Evolutionary conservation across 257 asterid genomes (phyloP), one percentile per base, ranked within the genome.

Genomic region (Przewalskia tangutica): DNA sequence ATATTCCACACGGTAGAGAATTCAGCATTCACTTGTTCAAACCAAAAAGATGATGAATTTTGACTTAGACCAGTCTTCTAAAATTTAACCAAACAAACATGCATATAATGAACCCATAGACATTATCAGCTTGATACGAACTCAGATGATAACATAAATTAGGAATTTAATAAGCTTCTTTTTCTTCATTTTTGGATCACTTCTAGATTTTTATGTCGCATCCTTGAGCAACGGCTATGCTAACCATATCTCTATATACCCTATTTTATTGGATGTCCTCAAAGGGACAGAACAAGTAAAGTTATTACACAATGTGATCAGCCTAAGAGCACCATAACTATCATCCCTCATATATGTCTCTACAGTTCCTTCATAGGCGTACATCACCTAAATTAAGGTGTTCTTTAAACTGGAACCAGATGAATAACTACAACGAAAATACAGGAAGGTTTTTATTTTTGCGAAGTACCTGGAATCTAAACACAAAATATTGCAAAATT

Each of bases 401-500:
- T 14, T n/a, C 17, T 70, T n/a, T 5, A 36, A 18, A 77, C 23
- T 6, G 7, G 40, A 23, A 63, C 38, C 42, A 16, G 40, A 68
- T 40, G 48, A 59, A 76, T 40, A 44, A 44, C 17, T 60, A 23
- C 5, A 58, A 62, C 18, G 59, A 20, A 73, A 73, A 23, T 59
- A 3, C 38, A 60, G 6, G 2, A 6, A 60, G 38, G 38, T 7
- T 20, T 34, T 65, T 34, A 14, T 65, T 6, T 36, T 65, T 27
- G 32, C 2, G 20, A 65, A 27, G 54, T 64, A 93, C 98, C 97
- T 89, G 98, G 84, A 94, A 90, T 85, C 97, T 89, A 51, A 87
- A 87, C 98, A 96, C 32, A 27, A 27, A 27, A 27, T 27, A 27
- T 27, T 27, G 32, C 32, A 27, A 27, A 27, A 27, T 27, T 27